These are phyloP conservation scores for Saitozyma sp. DNA, from an alignment of 768 basidiomycete genomes.

Conservation along the genomic window DNA sequence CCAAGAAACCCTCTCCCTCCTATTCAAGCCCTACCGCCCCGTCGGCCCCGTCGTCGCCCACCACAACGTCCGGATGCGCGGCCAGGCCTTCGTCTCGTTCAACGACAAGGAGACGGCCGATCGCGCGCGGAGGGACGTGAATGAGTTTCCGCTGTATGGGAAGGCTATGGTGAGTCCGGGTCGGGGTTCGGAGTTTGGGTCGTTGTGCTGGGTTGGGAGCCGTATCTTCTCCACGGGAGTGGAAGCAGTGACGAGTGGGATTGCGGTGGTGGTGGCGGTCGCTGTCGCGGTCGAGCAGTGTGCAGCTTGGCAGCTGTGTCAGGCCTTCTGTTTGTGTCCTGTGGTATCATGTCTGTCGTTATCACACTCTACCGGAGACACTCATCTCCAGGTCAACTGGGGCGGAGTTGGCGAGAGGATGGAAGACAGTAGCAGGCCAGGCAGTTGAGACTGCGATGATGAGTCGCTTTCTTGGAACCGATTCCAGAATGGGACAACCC, in stretches of 20 bases:
- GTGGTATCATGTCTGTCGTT: too few species aligned
- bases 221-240: too few species aligned
- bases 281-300: too few species aligned
- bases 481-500: background rate
- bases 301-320: too few species aligned
- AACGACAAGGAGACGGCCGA: conserved; percentile 74
- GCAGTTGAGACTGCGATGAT: background rate
- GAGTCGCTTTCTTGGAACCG: background rate
- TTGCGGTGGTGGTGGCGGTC: too few species aligned
- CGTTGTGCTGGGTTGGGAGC: too few species aligned
- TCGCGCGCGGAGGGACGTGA: conserved; percentile 88
- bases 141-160: conserved; percentile 89
- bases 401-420: too few species aligned
- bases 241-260: too few species aligned
- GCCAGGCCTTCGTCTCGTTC: conserved; percentile 97
- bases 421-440: background rate
- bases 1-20: conserved; percentile 77
- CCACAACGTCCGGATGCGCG: conserved; percentile 91
- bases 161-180: conserved; percentile 81
- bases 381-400: too few species aligned
- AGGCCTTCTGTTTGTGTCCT: too few species aligned
- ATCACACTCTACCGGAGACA: too few species aligned
- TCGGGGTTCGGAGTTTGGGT: too few species aligned
- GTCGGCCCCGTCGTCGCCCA: conserved; percentile 96
- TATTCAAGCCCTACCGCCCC: conserved; percentile 92